Evolutionary conservation across 352 stramenopile genomes (phyloP).

Genomic region (Pythium oligandrum): DNA sequence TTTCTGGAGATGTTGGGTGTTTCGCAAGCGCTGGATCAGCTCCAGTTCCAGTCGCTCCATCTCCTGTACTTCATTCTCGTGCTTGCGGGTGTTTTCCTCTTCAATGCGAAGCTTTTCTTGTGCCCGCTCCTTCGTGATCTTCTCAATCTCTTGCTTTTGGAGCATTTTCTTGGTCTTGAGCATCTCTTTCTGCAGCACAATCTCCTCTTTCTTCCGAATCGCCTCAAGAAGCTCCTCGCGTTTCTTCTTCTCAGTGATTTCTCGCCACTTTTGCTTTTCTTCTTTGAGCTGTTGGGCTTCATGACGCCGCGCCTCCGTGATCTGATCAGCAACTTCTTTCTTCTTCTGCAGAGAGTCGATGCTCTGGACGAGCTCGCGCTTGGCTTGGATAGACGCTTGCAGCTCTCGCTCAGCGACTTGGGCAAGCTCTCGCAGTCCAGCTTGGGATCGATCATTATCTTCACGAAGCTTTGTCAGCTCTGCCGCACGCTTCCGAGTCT

Average conservation of each 20-base stretch:
- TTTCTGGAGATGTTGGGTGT: slow-evolving; percentile 83
- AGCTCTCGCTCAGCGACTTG: slow-evolving; percentile 53
- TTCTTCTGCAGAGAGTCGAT: slow-evolving; percentile 82
- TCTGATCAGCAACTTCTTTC: slow-evolving; percentile 63
- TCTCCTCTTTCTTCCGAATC: slow-evolving; percentile 66
- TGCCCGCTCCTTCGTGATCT: slow-evolving; percentile 55
- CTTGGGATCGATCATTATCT: slow-evolving; percentile 57
- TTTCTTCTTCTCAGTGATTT: slow-evolving; percentile 61
- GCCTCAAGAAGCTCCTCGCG: slow-evolving; percentile 57
- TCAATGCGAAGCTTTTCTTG: slow-evolving; percentile 59
- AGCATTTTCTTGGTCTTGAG: slow-evolving; percentile 61
- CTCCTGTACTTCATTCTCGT: slow-evolving; percentile 66
- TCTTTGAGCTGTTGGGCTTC: slow-evolving; percentile 78
- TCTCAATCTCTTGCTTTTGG: slow-evolving; percentile 70
- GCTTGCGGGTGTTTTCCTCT: slow-evolving; percentile 51
- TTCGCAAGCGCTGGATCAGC: slow-evolving; percentile 75
- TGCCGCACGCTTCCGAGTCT: slow-evolving; percentile 62
- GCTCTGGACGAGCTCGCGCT: slow-evolving; percentile 70
- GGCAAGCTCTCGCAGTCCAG: slow-evolving; percentile 55
- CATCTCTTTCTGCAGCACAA: slow-evolving; percentile 60
- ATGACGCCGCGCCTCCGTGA: slow-evolving; percentile 54
- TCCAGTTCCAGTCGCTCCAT: slow-evolving; percentile 82
- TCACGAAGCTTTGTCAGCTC: slow-evolving; percentile 69
- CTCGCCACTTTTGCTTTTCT: slow-evolving; percentile 76
- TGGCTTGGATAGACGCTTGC: slow-evolving; percentile 62